Evolutionary conservation across 2,329 filamentous ascomycete species (phyloP).

Genomic region (Gnomoniopsis sp.): DNA sequence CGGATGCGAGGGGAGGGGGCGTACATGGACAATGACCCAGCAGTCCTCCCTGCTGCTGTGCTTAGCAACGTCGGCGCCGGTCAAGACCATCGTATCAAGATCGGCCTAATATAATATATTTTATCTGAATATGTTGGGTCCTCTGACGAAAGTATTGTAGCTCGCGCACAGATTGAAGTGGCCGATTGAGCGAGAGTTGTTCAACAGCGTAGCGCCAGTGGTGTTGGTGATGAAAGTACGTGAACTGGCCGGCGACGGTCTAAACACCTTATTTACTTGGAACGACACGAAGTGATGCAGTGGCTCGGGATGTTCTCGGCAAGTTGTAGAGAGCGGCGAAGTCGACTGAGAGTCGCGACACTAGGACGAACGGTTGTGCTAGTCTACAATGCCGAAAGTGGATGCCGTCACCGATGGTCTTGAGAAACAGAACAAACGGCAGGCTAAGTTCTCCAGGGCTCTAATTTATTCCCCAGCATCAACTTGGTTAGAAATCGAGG

Average conservation of each 20-base stretch:
- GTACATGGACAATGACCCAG: slow-evolving; percentile 84
- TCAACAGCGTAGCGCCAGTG: too few relatives aligned
- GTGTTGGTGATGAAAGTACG: too few relatives aligned
- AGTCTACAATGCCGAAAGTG: background rate
- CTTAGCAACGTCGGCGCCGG: slow-evolving; percentile 54
- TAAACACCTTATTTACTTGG: background rate
- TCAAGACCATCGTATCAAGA: slow-evolving; percentile 39
- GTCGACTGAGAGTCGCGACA: background rate
- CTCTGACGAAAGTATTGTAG: background rate
- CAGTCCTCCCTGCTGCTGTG: slow-evolving; percentile 82
- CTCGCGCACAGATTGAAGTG: background rate
- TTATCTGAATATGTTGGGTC: background rate
- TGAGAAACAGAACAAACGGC: background rate
- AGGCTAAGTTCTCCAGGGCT: background rate
- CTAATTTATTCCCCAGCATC: background rate
- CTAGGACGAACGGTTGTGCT: background rate
- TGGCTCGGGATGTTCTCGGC: background rate
- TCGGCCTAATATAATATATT: background rate
- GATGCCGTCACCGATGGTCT: slow-evolving; percentile 8
- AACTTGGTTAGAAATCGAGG: slow-evolving; percentile 13
- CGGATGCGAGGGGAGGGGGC: slow-evolving; percentile 12
- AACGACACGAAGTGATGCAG: background rate
- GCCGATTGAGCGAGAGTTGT: background rate
- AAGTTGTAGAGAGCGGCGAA: background rate
- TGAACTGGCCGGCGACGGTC: background rate